Evolutionary conservation across 805 yeast genomes (phyloP).

Genomic region (Diddensiella caesifluorescens): DNA sequence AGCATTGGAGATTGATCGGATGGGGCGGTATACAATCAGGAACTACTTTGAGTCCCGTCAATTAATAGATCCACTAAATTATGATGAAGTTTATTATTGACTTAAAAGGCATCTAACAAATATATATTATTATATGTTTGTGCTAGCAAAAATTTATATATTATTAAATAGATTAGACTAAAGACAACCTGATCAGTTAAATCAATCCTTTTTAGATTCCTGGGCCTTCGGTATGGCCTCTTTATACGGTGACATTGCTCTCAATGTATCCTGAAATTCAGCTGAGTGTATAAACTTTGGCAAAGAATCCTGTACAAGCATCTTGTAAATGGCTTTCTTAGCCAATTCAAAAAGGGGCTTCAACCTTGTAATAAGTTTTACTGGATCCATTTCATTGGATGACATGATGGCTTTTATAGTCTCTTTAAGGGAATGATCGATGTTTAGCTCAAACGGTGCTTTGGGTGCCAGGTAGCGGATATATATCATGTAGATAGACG

Average conservation of each 20-base stretch:
- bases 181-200: neutral
- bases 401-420: neutral
- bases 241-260: conserved; percentile 1
- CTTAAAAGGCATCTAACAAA: neutral
- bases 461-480: conserved; percentile 59
- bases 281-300: conserved; percentile 55
- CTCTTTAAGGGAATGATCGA: conserved; percentile 44
- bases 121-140: neutral
- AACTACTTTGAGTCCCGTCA: conserved; percentile 32
- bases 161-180: neutral
- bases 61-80: conserved; percentile 7
- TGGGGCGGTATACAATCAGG: conserved; percentile 99
- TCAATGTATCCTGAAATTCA: conserved; percentile 7
- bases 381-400: conserved; percentile 1
- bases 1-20: conserved; percentile 99
- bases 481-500: conserved; percentile 59
- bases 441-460: conserved; percentile 66
- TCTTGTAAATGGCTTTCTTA: conserved; percentile 42
- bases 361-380: conserved; percentile 2
- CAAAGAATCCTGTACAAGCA: conserved; percentile 70
- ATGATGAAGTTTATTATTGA: too few relatives aligned
- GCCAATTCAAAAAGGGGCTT: conserved; percentile 37
- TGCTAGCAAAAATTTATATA: neutral
- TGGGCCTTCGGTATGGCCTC: neutral
- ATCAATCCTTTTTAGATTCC: too few relatives aligned